A percentile compares a stretch with the other conserved stretches of the same genome.
Conservation (phyloP, 106 monocot genomes). For the Iris macrosiphon region DNA sequence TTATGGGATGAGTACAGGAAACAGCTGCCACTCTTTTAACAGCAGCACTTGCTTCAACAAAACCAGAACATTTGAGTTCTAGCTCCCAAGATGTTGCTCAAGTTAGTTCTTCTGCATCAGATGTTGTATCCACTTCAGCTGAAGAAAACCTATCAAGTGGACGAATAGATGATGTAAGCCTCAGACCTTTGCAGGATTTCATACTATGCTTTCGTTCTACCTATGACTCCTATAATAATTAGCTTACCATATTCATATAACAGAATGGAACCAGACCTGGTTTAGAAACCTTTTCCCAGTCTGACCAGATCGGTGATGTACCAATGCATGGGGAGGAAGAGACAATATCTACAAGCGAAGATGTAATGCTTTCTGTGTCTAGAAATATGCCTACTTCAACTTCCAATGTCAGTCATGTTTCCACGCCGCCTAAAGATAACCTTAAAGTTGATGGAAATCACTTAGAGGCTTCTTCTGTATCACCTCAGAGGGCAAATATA, state of each 20-base stretch:
- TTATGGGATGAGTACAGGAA: conserved; percentile 31
- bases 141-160: conserved; percentile 14
- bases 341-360: conserved; percentile 8
- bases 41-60: conserved; percentile 62
- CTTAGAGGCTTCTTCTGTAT: conserved; percentile 3
- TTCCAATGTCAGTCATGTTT: not conserved
- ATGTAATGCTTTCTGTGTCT: conserved; percentile 1
- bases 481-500: not conserved
- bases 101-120: conserved; percentile 19
- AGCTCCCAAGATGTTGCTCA: conserved; percentile 11
- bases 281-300: conserved; percentile 22
- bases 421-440: conserved; percentile 7
- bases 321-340: conserved; percentile 7
- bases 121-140: conserved; percentile 36
- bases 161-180: conserved; percentile 12
- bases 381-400: not conserved
- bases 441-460: not conserved
- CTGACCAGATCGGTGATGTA: conserved; percentile 3
- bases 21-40: conserved; percentile 53
- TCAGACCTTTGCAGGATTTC: not conserved
- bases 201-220: not conserved
- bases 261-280: conserved; percentile 22
- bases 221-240: not conserved
- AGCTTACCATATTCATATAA: conserved; percentile 6
- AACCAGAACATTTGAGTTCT: conserved; percentile 25